Evolutionary conservation across 495 filamentous ascomycete species (phyloP).

Genomic region (Penicillium bovifimosum): DNA sequence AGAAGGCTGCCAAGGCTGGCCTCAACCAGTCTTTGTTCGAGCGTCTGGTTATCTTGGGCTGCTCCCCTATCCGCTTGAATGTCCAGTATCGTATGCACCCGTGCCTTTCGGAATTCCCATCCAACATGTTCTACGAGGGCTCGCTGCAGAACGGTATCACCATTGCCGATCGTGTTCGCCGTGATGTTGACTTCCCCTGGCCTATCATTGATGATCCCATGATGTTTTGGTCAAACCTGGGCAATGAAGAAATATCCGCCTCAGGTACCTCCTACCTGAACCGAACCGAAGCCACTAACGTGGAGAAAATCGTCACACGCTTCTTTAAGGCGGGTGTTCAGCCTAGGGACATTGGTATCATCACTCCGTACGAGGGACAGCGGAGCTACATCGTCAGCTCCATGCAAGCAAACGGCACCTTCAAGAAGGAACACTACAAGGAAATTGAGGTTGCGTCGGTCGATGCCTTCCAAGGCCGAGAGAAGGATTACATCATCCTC

Average conservation of each 20-base stretch:
- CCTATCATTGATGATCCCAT: slow-evolving; percentile 90
- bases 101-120: slow-evolving; percentile 95
- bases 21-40: slow-evolving; percentile 97
- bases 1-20: slow-evolving; percentile 97
- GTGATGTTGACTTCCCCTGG: slow-evolving; percentile 98
- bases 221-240: slow-evolving; percentile 99
- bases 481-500: slow-evolving; percentile 98
- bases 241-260: slow-evolving; percentile 96
- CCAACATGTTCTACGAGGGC: slow-evolving; percentile 99
- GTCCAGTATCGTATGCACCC: slow-evolving; percentile 99
- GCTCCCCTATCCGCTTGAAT: slow-evolving; percentile 87
- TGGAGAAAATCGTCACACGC: slow-evolving; percentile 95
- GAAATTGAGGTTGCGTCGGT: slow-evolving; percentile 98
- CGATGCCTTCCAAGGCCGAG: slow-evolving; percentile 97
- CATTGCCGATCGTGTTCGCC: slow-evolving; percentile 76
- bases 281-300: slow-evolving; percentile 92
- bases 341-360: slow-evolving; percentile 89
- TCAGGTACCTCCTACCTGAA: slow-evolving; percentile 98
- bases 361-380: slow-evolving; percentile 98
- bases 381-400: slow-evolving; percentile 97
- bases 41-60: slow-evolving; percentile 88
- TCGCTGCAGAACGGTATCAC: slow-evolving; percentile 97
- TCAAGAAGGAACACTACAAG: slow-evolving; percentile 98
- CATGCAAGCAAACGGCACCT: slow-evolving; percentile 95
- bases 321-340: slow-evolving; percentile 99